Evolutionary conservation across 75 land plant species (phyloP).

Genomic region (Adiantum capillusveneris): DNA sequence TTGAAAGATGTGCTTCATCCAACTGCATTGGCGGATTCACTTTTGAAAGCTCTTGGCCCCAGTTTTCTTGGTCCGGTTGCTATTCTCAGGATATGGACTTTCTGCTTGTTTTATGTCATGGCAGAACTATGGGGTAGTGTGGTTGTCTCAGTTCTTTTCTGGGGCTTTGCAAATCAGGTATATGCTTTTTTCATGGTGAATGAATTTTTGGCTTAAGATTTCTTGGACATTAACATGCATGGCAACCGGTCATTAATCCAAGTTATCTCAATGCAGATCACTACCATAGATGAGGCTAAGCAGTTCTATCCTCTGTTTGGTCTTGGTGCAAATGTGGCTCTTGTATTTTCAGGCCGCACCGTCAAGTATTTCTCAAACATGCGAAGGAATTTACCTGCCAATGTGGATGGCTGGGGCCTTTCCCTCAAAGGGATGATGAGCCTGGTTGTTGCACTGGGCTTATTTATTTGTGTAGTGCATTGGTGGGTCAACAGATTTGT

Average conservation of each 20-base stretch:
- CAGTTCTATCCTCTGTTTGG: constrained; percentile 52
- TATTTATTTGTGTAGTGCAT: constrained; percentile 31
- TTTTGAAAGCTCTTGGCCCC: constrained; percentile 24
- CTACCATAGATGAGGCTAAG: constrained; percentile 51
- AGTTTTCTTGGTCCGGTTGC: constrained; percentile 42
- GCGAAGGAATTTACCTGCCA: constrained; percentile 23
- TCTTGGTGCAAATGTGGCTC: constrained; percentile 42
- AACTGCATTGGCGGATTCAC: constrained; percentile 26
- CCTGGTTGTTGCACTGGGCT: constrained; percentile 33
- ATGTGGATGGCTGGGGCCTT: constrained; percentile 45
- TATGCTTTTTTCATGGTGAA: too few relatives aligned
- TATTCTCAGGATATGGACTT: constrained; percentile 45
- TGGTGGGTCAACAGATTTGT: constrained; percentile 47
- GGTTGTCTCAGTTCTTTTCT: constrained; percentile 45
- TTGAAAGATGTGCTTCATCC: constrained; percentile 36
- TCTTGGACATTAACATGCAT: too few relatives aligned
- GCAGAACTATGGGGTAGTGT: constrained; percentile 55
- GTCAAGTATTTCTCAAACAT: constrained; percentile 42
- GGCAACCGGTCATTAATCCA: neutral
- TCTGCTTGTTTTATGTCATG: constrained; percentile 47
- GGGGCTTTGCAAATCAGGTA: constrained; percentile 57
- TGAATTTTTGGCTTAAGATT: too few relatives aligned
- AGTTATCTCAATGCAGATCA: constrained; percentile 19
- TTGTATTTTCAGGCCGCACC: constrained; percentile 46
- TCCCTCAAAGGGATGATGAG: constrained; percentile 51